A percentile compares a stretch with the other conserved stretches of the same genome.
phyloP scores from a whole-genome alignment of 768 basidiomycete genomes.

The Lactifluus subvellereus region DNA sequence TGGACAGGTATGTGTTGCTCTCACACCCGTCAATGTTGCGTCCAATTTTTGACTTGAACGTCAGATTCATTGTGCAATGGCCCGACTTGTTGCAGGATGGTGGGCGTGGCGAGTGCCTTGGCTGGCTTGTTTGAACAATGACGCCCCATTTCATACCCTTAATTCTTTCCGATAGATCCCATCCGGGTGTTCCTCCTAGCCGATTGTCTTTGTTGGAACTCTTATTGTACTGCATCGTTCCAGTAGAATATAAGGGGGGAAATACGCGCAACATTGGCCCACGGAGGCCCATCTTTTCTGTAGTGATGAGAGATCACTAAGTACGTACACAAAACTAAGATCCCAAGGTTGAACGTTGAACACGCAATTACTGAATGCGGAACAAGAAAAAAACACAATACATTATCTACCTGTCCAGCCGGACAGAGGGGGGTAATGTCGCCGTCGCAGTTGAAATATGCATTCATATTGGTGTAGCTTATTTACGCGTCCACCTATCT shows the following conservation, averaged over 20 bases:
- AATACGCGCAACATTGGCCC: neutral
- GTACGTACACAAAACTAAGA: neutral
- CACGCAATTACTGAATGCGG: neutral
- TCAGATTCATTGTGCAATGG: slow-evolving; percentile 88
- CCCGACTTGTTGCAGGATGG: slow-evolving; percentile 44
- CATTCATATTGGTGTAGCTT: neutral
- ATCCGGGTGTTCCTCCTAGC: neutral
- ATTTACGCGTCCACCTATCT: slow-evolving; percentile 49
- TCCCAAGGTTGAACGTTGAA: neutral
- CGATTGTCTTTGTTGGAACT: neutral
- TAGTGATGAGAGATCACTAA: neutral
- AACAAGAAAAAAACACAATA: neutral
- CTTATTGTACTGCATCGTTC: neutral
- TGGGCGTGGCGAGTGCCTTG: slow-evolving; percentile 46
- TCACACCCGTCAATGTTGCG: neutral
- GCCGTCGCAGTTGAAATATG: neutral
- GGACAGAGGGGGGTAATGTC: neutral
- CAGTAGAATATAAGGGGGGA: neutral
- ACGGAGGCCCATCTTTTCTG: neutral
- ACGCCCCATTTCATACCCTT: neutral
- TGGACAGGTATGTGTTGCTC: slow-evolving; percentile 52
- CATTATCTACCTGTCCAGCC: neutral
- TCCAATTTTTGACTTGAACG: slow-evolving; percentile 10
- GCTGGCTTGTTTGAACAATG: slow-evolving; percentile 55
- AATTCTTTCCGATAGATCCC: neutral